Conservation (phyloP, 768 basidiomycete species). For the Tricholoma terreum region DNA sequence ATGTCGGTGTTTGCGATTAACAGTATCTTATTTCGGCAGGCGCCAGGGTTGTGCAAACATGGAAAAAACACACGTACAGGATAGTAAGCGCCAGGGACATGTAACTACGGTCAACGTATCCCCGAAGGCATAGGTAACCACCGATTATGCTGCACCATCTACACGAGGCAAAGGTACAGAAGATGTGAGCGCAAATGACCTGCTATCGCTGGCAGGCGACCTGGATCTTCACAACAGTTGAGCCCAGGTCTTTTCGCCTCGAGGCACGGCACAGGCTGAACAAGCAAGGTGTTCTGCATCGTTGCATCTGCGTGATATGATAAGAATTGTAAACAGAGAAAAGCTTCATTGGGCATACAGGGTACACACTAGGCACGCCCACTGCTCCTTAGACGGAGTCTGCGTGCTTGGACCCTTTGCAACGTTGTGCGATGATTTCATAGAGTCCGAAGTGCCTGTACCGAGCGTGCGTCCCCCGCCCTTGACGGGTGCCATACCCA, state of each 20-base stretch:
- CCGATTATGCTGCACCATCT: neutral
- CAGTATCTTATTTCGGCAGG: neutral
- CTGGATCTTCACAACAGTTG: neutral
- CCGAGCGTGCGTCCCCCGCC: slow-evolving; percentile 25
- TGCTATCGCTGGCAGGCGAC: neutral
- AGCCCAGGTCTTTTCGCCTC: slow-evolving; percentile 29
- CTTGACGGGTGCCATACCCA: slow-evolving; percentile 38
- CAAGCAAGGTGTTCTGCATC: slow-evolving; percentile 54
- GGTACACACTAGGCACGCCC: slow-evolving; percentile 63
- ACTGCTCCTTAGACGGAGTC: slow-evolving; percentile 19
- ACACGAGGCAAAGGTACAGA: neutral
- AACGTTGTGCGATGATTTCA: slow-evolving; percentile 6
- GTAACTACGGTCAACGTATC: neutral
- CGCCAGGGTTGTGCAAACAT: neutral
- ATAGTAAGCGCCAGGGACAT: neutral
- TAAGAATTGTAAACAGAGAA: neutral
- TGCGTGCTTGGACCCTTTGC: neutral
- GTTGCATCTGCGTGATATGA: slow-evolving; percentile 42
- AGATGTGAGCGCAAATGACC: neutral
- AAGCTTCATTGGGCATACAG: slow-evolving; percentile 42
- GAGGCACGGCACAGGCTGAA: slow-evolving; percentile 55
- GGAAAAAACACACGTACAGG: neutral
- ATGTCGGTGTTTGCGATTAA: neutral
- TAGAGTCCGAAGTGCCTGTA: slow-evolving; percentile 2
- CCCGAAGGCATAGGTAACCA: neutral